Conservation (phyloP, 176 grass and related monocot species). For the Poa annua region DNA sequence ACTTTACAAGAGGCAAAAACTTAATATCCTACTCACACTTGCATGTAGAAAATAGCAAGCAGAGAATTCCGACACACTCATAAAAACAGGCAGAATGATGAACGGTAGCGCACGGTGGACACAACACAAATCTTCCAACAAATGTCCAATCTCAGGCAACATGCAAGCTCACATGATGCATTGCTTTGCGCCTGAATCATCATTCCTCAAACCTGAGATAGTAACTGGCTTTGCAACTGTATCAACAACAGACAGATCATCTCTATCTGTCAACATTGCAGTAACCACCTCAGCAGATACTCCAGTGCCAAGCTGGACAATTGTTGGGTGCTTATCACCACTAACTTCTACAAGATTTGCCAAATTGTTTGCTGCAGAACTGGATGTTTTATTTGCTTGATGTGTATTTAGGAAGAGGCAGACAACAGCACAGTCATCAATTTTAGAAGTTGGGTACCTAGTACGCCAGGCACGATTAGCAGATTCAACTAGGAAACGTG, state of each 20-base stretch:
- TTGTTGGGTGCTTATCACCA: constrained; percentile 13
- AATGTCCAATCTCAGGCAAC: constrained; percentile 22
- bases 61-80: neutral
- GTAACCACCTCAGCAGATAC: constrained; percentile 29
- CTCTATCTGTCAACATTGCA: constrained; percentile 29
- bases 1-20: constrained; percentile 47
- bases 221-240: constrained; percentile 16
- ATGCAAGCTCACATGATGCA: constrained; percentile 34
- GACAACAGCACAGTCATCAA: constrained; percentile 80
- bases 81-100: constrained; percentile 32
- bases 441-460: constrained; percentile 71
- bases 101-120: neutral
- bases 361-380: constrained; percentile 37
- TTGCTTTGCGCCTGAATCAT: constrained; percentile 39
- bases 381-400: constrained; percentile 41
- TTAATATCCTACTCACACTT: constrained; percentile 44
- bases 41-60: constrained; percentile 60
- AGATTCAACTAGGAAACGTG: constrained; percentile 61
- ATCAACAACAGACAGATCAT: constrained; percentile 34
- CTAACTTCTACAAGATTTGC: constrained; percentile 42
- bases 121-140: neutral
- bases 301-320: constrained; percentile 32
- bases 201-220: neutral
- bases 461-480: constrained; percentile 68
- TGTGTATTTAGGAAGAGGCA: constrained; percentile 75